Evolutionary conservation across 306 rosid species (phyloP).

Genomic region (Medicago arabica): DNA sequence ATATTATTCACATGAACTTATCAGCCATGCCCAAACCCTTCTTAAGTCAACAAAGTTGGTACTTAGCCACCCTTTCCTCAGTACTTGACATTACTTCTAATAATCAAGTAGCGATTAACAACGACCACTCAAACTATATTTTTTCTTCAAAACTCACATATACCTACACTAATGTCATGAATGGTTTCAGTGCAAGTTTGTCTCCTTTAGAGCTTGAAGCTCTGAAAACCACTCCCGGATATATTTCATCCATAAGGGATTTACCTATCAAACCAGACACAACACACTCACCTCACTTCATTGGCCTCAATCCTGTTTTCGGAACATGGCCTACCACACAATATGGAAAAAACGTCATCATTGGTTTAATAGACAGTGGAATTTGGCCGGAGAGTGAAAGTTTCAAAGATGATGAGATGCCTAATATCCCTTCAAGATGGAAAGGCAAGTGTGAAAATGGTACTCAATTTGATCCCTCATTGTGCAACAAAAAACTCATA

Average conservation of each 20-base stretch:
- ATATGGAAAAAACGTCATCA: conserved; percentile 63
- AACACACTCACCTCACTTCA: conserved; percentile 69
- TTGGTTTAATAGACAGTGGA: conserved; percentile 82
- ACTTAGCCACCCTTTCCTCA: conserved; percentile 58
- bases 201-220: conserved; percentile 62
- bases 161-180: conserved; percentile 61
- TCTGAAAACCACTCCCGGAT: conserved; percentile 59
- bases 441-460: conserved; percentile 70
- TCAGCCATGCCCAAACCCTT: conserved; percentile 79
- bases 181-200: conserved; percentile 76
- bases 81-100: conserved; percentile 22
- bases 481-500: conserved; percentile 83
- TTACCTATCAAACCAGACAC: conserved; percentile 59
- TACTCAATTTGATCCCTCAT: conserved; percentile 53
- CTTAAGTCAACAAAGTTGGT: conserved; percentile 65
- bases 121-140: background rate
- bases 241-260: conserved; percentile 56
- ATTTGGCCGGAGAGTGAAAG: conserved; percentile 84
- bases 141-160: conserved; percentile 58
- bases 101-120: background rate
- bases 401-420: conserved; percentile 58
- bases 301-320: conserved; percentile 51
- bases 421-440: conserved; percentile 70
- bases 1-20: conserved; percentile 78
- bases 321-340: conserved; percentile 66